These are phyloP conservation scores for Teratosphaeria viscida DNA, from an alignment of 2,329 filamentous ascomycete species.

Conservation along the genomic window DNA sequence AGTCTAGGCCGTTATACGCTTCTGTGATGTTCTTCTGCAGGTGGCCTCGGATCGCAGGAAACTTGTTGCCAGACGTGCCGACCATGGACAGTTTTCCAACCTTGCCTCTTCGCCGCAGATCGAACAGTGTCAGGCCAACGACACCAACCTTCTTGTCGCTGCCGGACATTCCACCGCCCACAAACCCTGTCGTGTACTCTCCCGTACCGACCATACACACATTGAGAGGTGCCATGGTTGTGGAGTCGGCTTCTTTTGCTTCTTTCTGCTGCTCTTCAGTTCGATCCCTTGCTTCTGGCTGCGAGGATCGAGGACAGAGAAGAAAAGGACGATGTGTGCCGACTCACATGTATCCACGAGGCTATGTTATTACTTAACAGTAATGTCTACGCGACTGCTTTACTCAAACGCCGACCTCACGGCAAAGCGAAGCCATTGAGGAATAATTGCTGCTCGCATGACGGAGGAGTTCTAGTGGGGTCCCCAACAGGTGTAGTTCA, in stretches of 20 bases:
- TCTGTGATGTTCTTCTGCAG: slow-evolving; percentile 77
- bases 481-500: not conserved
- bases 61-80: slow-evolving; percentile 79
- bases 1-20: slow-evolving; percentile 82
- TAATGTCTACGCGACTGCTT: not conserved
- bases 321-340: not conserved
- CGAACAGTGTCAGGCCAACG: slow-evolving; percentile 80
- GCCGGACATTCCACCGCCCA: slow-evolving; percentile 68
- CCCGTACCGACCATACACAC: slow-evolving; percentile 65
- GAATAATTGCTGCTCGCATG: not conserved
- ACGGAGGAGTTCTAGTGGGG: not conserved
- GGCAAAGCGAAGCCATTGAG: not conserved
- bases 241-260: not conserved
- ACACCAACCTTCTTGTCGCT: slow-evolving; percentile 97
- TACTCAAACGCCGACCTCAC: not conserved
- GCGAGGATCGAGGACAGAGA: not conserved
- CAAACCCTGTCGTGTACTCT: slow-evolving; percentile 94
- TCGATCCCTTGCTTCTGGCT: not conserved
- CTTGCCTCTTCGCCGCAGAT: slow-evolving; percentile 78
- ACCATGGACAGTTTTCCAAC: slow-evolving; percentile 81
- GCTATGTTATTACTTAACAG: not conserved
- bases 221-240: slow-evolving; percentile 38
- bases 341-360: not conserved
- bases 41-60: slow-evolving; percentile 79
- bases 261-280: not conserved